Evolutionary conservation across 148 eudicot genomes (phyloP).

Genomic region (Camellia sinensis): DNA sequence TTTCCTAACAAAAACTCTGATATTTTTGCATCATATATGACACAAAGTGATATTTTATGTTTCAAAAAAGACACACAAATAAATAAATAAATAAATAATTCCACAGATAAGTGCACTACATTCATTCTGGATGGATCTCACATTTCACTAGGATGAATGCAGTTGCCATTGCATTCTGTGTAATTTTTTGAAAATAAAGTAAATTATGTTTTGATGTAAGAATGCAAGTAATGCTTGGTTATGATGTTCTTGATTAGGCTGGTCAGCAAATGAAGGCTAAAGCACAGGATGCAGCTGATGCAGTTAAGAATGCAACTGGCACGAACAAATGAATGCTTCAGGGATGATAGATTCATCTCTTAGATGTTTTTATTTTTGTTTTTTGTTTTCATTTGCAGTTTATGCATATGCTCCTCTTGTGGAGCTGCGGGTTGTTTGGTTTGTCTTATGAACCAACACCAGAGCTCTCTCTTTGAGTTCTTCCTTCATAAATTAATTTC

Average conservation of each 20-base stretch:
- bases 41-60: no score
- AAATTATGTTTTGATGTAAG: no score
- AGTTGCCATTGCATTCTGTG: no score
- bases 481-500: background rate
- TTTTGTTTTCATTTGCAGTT: background rate
- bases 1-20: no score
- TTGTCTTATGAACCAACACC: background rate
- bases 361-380: background rate
- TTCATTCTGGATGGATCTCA: no score
- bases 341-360: background rate
- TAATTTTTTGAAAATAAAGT: no score
- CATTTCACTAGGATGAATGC: no score
- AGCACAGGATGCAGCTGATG: conserved; percentile 54
- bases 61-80: no score
- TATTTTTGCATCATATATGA: no score
- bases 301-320: conserved; percentile 62
- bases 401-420: background rate
- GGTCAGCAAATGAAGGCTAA: conserved; percentile 50
- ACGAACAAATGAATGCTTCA: conserved; percentile 39
- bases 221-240: background rate
- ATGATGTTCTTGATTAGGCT: conserved; percentile 30
- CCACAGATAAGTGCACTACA: no score
- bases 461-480: conserved; percentile 3
- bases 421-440: conserved; percentile 4
- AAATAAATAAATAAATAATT: no score